Percentiles rank a stretch among this genome's conserved stretches.
phyloP scores from a whole-genome alignment of 257 asterid species.

The Cruciata laevipes region DNA sequence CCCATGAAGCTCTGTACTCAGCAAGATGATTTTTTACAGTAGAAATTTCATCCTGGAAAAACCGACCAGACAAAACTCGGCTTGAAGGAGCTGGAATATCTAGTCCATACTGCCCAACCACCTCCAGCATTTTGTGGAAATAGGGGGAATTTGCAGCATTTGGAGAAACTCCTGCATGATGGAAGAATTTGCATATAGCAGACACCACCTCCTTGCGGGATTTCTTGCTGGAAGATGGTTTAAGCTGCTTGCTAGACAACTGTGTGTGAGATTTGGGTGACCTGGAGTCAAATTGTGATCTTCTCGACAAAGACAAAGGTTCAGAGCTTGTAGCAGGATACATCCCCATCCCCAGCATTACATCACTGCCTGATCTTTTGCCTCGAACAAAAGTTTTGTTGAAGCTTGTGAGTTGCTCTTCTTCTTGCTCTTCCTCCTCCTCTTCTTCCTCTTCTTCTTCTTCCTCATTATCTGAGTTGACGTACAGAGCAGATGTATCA shows the following conservation, averaged over 20 bases:
- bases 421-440: conserved; percentile 42
- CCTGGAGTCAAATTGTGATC: conserved; percentile 52
- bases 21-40: conserved; percentile 55
- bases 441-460: not conserved
- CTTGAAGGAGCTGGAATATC: conserved; percentile 61
- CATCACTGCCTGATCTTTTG: conserved; percentile 46
- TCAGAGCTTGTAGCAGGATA: conserved; percentile 41
- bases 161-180: conserved; percentile 80
- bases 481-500: conserved; percentile 46
- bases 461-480: conserved; percentile 65
- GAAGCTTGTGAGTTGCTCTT: conserved; percentile 33
- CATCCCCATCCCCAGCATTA: conserved; percentile 42
- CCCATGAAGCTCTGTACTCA: conserved; percentile 86
- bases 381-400: conserved; percentile 48
- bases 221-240: conserved; percentile 46
- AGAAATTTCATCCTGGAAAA: conserved; percentile 61
- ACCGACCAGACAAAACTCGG: conserved; percentile 61
- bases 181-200: conserved; percentile 82
- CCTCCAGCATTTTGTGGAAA: conserved; percentile 77
- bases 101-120: conserved; percentile 69
- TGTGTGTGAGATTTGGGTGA: conserved; percentile 38
- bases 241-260: conserved; percentile 40
- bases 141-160: conserved; percentile 82
- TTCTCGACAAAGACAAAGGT: conserved; percentile 32
- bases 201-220: conserved; percentile 72